phyloP scores from a whole-genome alignment of 345 rosid genomes.

The Aegle marmelos region DNA sequence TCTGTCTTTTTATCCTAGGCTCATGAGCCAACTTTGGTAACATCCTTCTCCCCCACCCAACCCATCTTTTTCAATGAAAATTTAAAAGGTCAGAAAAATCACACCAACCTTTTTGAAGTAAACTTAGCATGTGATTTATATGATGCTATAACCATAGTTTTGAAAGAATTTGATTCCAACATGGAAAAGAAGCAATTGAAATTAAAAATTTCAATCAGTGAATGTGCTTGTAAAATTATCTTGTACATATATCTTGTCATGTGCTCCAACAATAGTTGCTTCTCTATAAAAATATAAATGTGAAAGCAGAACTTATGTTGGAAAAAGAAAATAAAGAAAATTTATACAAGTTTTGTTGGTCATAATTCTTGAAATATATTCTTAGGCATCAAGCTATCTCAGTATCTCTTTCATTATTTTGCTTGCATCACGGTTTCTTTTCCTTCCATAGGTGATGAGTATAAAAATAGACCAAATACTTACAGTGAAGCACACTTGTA shows the following conservation, averaged over 20 bases:
- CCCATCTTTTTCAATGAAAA: neutral
- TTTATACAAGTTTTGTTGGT: neutral
- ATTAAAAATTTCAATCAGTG: neutral
- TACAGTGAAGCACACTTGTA: neutral
- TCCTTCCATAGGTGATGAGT: neutral
- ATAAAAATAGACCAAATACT: neutral
- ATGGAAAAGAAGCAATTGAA: neutral
- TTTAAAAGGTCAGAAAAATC: neutral
- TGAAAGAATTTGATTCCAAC: neutral
- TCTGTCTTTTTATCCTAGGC: conserved; percentile 8
- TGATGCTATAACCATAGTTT: neutral
- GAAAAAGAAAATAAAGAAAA: neutral
- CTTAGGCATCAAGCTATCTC: neutral
- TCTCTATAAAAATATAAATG: neutral
- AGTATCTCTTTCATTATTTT: neutral
- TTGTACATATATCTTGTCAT: neutral
- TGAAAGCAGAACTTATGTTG: neutral
- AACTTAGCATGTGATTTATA: neutral
- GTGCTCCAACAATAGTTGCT: neutral
- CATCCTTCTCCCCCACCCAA: too few relatives aligned
- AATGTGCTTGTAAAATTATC: neutral
- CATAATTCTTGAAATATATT: neutral
- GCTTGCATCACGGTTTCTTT: neutral
- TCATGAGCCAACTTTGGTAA: neutral
- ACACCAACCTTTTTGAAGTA: neutral